Percentiles rank a stretch among this genome's conserved stretches.
These are phyloP conservation scores for Hanseniaspora sp. DNA, from an alignment of 1,139 yeast genomes.

Conservation along the genomic window DNA sequence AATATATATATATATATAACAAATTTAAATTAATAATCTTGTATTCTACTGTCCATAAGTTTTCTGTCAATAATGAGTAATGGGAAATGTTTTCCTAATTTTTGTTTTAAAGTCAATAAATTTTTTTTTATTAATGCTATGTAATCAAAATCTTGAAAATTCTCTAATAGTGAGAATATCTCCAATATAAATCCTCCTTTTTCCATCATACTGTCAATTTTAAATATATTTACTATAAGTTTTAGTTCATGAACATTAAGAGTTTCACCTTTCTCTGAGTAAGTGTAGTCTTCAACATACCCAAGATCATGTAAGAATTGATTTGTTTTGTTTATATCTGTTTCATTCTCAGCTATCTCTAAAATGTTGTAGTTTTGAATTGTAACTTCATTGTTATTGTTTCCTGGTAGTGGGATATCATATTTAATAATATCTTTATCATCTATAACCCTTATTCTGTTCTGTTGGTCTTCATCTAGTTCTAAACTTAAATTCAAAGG, in stretches of 20 bases:
- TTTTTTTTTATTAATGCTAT: slow-evolving; percentile 57
- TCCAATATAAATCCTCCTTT: slow-evolving; percentile 39
- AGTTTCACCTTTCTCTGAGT: slow-evolving; percentile 53
- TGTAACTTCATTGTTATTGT: slow-evolving; percentile 44
- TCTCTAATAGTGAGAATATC: slow-evolving; percentile 57
- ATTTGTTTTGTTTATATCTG: slow-evolving; percentile 23
- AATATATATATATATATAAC: no score
- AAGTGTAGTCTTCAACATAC: slow-evolving; percentile 54
- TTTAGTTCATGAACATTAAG: slow-evolving; percentile 56
- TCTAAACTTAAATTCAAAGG: slow-evolving; percentile 31
- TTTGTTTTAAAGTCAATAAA: slow-evolving; percentile 50
- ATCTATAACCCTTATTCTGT: slow-evolving; percentile 21
- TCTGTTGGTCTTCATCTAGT: slow-evolving; percentile 21
- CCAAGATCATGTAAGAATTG: slow-evolving; percentile 55
- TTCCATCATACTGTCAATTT: slow-evolving; percentile 26
- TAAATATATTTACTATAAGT: slow-evolving; percentile 42
- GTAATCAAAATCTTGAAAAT: slow-evolving; percentile 64
- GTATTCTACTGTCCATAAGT: slow-evolving; percentile 64
- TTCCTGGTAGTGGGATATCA: slow-evolving; percentile 86
- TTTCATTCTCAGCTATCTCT: slow-evolving; percentile 32
- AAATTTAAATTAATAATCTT: slow-evolving; percentile 19
- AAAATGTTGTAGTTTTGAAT: slow-evolving; percentile 65
- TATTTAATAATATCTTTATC: slow-evolving; percentile 33
- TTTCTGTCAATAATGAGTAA: slow-evolving; percentile 67
- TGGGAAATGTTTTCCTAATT: slow-evolving; percentile 54